Percentiles rank a stretch among this genome's conserved stretches.
Conservation (phyloP, 2,329 filamentous ascomycete species). For the Botrytis pseudocinerea region DNA sequence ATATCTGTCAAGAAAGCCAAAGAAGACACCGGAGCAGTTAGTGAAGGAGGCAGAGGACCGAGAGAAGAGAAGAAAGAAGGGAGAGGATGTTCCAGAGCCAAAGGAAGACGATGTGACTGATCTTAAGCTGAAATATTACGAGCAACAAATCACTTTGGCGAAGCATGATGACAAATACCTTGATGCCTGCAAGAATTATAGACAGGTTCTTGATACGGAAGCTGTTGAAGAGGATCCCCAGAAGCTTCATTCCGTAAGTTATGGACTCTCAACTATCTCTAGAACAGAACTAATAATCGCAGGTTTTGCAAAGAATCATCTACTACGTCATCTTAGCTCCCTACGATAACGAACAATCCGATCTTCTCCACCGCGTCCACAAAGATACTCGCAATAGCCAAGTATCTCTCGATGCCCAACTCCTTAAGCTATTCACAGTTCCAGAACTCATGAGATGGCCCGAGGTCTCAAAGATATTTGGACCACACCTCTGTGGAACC, state of each 20-base stretch:
- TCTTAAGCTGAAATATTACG: constrained; percentile 92
- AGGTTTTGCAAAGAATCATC: constrained; percentile 92
- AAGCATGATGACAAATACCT: constrained; percentile 98
- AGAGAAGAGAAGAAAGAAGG: constrained; percentile 80
- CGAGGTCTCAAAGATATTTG: constrained; percentile 84
- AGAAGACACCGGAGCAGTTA: constrained; percentile 85
- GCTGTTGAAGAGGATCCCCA: constrained; percentile 86
- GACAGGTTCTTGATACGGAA: constrained; percentile 94
- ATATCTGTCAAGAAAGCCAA: constrained; percentile 86
- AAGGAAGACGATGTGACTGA: constrained; percentile 90
- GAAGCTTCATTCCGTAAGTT: constrained; percentile 78
- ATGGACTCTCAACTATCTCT: not conserved
- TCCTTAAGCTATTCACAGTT: constrained; percentile 92
- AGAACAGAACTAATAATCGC: constrained; percentile 29
- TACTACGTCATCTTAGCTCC: constrained; percentile 97
- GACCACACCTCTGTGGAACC: constrained; percentile 80
- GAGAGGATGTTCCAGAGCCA: constrained; percentile 76
- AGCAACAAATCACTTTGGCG: constrained; percentile 92
- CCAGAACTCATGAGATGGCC: constrained; percentile 99
- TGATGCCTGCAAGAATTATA: constrained; percentile 96
- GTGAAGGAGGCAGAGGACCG: constrained; percentile 88
- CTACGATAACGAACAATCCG: constrained; percentile 97
- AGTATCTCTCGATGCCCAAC: constrained; percentile 76
- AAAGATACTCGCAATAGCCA: constrained; percentile 78
- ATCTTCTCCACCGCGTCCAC: constrained; percentile 90